Conservation (phyloP, 768 basidiomycete genomes). For the Tulasnella sp. region DNA sequence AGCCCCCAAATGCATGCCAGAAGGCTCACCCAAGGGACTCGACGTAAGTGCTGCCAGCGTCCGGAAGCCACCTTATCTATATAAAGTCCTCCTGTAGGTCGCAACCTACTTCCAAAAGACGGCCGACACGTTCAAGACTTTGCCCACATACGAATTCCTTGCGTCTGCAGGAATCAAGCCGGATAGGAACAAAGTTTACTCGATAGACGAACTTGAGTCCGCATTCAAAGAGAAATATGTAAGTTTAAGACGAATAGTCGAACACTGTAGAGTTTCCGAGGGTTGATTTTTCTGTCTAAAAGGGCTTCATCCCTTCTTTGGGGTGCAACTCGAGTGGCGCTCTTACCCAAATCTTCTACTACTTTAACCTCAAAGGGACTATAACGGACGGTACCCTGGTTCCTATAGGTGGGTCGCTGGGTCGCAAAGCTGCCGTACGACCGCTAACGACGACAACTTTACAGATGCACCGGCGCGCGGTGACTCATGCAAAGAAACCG, state of each 20-base stretch:
- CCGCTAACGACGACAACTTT: too few relatives aligned
- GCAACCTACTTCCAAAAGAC: neutral
- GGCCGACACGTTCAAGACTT: neutral
- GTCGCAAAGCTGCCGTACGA: too few relatives aligned
- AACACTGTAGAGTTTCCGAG: too few relatives aligned
- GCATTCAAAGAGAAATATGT: neutral
- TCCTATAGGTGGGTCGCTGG: neutral
- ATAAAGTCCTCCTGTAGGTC: neutral
- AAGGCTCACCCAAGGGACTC: neutral
- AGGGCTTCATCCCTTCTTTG: constrained; percentile 51
- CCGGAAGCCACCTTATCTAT: too few relatives aligned
- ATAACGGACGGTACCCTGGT: constrained; percentile 53
- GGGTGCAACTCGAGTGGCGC: constrained; percentile 43
- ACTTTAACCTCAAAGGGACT: constrained; percentile 49
- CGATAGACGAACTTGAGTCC: neutral
- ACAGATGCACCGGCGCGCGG: too few relatives aligned
- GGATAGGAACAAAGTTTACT: neutral
- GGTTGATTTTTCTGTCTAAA: constrained; percentile 32
- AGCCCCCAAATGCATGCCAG: neutral
- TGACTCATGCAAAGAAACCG: too few relatives aligned
- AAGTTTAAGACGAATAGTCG: too few relatives aligned
- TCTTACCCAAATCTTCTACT: constrained; percentile 54
- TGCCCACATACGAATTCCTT: neutral
- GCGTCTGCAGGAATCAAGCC: neutral
- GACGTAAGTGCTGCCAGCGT: neutral